These are phyloP conservation scores for Paradendryphiella salina DNA, from an alignment of 2,329 filamentous ascomycete species.

Conservation along the genomic window DNA sequence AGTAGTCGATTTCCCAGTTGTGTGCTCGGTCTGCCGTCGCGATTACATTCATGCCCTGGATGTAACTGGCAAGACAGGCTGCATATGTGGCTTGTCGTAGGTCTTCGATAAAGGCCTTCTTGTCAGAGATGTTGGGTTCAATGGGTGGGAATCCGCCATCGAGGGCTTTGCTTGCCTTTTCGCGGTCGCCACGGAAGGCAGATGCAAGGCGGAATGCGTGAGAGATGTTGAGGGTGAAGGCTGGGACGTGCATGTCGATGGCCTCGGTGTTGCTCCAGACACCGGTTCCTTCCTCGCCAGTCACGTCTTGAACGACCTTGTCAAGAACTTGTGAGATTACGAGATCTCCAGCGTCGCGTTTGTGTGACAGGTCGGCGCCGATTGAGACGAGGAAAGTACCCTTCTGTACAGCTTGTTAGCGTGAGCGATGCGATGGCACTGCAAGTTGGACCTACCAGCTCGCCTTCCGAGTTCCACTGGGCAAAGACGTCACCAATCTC, in stretches of 20 bases:
- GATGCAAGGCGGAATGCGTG: slow-evolving; percentile 68
- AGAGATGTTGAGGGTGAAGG: slow-evolving; percentile 64
- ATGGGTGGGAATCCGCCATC: slow-evolving; percentile 49
- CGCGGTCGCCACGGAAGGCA: slow-evolving; percentile 61
- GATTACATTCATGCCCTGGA: slow-evolving; percentile 68
- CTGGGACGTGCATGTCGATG: slow-evolving; percentile 63
- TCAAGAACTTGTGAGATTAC: slow-evolving; percentile 67
- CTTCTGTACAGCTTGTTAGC: slow-evolving; percentile 31
- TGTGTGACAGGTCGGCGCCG: slow-evolving; percentile 62
- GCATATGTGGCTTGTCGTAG: slow-evolving; percentile 65
- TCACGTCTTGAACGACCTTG: slow-evolving; percentile 71
- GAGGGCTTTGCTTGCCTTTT: slow-evolving; percentile 55
- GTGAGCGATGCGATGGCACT: neutral
- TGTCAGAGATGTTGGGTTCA: slow-evolving; percentile 35
- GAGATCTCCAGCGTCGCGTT: slow-evolving; percentile 50
- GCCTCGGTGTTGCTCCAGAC: slow-evolving; percentile 68
- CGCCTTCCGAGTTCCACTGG: slow-evolving; percentile 63
- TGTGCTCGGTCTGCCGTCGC: slow-evolving; percentile 61
- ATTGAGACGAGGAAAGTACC: slow-evolving; percentile 67
- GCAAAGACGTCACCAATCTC: slow-evolving; percentile 64
- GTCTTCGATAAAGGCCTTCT: slow-evolving; percentile 58
- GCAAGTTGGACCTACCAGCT: slow-evolving; percentile 50
- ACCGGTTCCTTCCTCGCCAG: slow-evolving; percentile 68
- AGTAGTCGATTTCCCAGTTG: slow-evolving; percentile 62
- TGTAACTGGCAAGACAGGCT: slow-evolving; percentile 64